These are phyloP conservation scores for Paramecium caudatum DNA, from an alignment of 73 alveolate species.

Conservation along the genomic window DNA sequence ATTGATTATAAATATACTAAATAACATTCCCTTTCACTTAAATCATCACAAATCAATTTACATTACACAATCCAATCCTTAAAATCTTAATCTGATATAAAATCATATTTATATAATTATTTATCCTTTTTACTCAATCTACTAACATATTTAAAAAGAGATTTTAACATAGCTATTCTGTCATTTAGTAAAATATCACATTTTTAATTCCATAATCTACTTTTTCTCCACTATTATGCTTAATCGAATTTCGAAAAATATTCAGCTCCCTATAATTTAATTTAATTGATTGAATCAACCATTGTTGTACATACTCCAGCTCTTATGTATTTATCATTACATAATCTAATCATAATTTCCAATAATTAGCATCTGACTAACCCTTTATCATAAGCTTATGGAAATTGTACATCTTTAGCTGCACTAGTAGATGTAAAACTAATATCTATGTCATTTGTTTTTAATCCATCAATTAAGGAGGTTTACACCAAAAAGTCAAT, in stretches of 20 bases:
- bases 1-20: slow-evolving; percentile 5
- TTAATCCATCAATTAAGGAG: neutral
- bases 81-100: slow-evolving; percentile 5
- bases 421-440: slow-evolving; percentile 58
- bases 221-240: slow-evolving; percentile 58
- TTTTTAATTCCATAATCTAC: slow-evolving; percentile 46
- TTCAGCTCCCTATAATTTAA: neutral
- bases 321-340: slow-evolving; percentile 37
- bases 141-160: neutral
- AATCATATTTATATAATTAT: slow-evolving; percentile 16
- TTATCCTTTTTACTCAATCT: slow-evolving; percentile 55
- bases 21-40: slow-evolving; percentile 57
- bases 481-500: slow-evolving; percentile 14
- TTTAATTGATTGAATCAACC: neutral
- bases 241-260: slow-evolving; percentile 4
- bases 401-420: slow-evolving; percentile 53
- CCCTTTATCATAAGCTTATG: slow-evolving; percentile 39
- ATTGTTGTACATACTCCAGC: slow-evolving; percentile 5
- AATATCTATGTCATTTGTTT: slow-evolving; percentile 35
- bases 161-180: slow-evolving; percentile 38
- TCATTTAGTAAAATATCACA: neutral
- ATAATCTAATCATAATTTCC: slow-evolving; percentile 59
- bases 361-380: slow-evolving; percentile 51
- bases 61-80: slow-evolving; percentile 4
- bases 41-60: neutral